These are phyloP conservation scores for Olyra latifolia DNA, from an alignment of 176 grass and related monocot genomes.

Conservation along the genomic window DNA sequence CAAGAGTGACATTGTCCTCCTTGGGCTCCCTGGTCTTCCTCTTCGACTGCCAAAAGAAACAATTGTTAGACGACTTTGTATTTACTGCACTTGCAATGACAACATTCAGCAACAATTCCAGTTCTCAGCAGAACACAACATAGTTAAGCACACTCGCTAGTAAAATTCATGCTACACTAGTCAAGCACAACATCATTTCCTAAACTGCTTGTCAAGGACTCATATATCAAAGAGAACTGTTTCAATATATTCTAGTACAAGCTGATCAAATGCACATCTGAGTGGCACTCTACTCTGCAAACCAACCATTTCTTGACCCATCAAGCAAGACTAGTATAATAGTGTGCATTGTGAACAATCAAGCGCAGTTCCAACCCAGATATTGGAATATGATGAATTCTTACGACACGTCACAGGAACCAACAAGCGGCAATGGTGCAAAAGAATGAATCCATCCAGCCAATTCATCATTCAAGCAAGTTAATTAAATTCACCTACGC, in stretches of 20 bases:
- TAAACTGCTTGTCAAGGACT: neutral
- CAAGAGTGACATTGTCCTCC: conserved; percentile 79
- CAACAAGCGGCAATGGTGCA: neutral
- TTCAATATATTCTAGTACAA: neutral
- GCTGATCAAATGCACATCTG: neutral
- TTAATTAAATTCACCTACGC: neutral
- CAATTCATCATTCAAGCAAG: neutral
- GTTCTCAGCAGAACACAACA: neutral
- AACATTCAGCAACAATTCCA: neutral
- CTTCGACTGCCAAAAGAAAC: conserved; percentile 50
- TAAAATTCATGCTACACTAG: rapidly evolving
- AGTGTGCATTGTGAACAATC: neutral
- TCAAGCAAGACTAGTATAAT: neutral
- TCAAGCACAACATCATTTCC: neutral
- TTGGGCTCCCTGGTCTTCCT: conserved; percentile 88
- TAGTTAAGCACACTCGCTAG: neutral
- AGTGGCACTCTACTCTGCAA: neutral
- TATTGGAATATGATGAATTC: neutral
- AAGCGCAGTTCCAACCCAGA: neutral
- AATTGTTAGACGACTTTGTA: neutral
- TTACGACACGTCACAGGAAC: neutral
- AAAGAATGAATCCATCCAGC: neutral
- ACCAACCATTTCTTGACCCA: neutral
- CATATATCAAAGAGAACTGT: neutral
- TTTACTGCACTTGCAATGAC: neutral